Evolutionary conservation across 1,284 basidiomycete species (phyloP).

Genomic region (Mycena citricolor): DNA sequence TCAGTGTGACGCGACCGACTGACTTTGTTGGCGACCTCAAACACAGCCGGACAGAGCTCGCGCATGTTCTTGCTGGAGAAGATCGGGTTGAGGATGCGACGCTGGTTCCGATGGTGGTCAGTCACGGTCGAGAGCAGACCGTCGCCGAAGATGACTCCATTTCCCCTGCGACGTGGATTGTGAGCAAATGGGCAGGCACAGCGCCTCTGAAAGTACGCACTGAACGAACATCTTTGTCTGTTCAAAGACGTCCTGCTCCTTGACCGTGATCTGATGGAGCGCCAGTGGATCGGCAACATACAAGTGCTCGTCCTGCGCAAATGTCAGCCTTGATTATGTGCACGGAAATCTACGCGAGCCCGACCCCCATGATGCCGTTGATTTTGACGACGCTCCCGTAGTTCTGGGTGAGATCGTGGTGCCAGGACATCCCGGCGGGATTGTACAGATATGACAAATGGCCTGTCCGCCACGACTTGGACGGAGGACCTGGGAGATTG

Average conservation of each 20-base stretch:
- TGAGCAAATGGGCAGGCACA: background rate
- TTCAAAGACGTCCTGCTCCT: constrained; percentile 35
- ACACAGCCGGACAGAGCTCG: constrained; percentile 40
- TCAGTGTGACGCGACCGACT: no score
- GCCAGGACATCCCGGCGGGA: no score
- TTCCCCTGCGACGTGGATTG: constrained; percentile 27
- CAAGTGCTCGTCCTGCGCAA: constrained; percentile 39
- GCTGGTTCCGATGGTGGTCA: constrained; percentile 41
- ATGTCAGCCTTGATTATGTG: no score
- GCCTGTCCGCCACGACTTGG: no score
- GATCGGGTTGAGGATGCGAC: constrained; percentile 48
- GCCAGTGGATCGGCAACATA: constrained; percentile 39
- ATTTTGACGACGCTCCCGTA: no score
- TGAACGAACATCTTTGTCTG: constrained; percentile 35
- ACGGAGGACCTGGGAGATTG: no score
- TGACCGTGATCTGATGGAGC: constrained; percentile 39
- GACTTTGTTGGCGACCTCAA: constrained; percentile 37
- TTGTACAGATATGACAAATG: no score
- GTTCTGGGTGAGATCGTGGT: no score
- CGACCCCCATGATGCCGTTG: no score
- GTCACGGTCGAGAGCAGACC: constrained; percentile 39
- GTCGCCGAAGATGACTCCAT: constrained; percentile 35
- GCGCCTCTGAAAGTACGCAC: constrained; percentile 24
- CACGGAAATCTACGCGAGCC: no score
- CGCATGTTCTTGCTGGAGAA: constrained; percentile 47